Percentiles rank a stretch among this genome's conserved stretches.
Conservation (phyloP, 805 yeast species). For the Candida coquimbonensis region DNA sequence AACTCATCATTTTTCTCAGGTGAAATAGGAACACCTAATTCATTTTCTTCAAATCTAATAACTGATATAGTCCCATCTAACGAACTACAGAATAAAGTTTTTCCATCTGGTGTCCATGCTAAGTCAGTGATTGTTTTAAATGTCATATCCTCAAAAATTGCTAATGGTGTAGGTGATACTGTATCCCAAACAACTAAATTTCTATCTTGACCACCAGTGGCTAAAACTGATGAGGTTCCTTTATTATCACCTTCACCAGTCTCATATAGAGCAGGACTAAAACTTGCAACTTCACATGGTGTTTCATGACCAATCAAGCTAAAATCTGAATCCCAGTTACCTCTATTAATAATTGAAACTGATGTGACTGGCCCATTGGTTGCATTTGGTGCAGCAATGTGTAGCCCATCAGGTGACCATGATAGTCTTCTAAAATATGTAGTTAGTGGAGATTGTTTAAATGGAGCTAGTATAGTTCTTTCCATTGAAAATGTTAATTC, state of each 20-base stretch:
- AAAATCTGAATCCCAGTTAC: slow-evolving; percentile 71
- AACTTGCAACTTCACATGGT: slow-evolving; percentile 75
- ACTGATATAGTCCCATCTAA: slow-evolving; percentile 78
- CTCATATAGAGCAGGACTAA: slow-evolving; percentile 63
- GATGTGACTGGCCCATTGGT: slow-evolving; percentile 77
- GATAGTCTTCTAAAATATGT: slow-evolving; percentile 81
- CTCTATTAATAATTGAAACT: slow-evolving; percentile 67
- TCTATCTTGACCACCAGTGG: slow-evolving; percentile 94
- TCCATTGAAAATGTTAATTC: slow-evolving; percentile 85
- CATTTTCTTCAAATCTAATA: slow-evolving; percentile 53
- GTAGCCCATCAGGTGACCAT: slow-evolving; percentile 92
- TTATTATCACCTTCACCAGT: slow-evolving; percentile 12
- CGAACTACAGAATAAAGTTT: slow-evolving; percentile 64
- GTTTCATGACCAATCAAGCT: slow-evolving; percentile 78
- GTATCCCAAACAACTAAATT: slow-evolving; percentile 88
- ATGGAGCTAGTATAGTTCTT: slow-evolving; percentile 76
- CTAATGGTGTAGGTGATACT: slow-evolving; percentile 62
- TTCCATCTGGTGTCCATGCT: slow-evolving; percentile 83
- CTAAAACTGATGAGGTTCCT: slow-evolving; percentile 63
- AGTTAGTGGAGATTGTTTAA: slow-evolving; percentile 81
- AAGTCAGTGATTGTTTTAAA: slow-evolving; percentile 80
- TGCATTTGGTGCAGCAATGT: slow-evolving; percentile 80
- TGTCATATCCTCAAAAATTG: slow-evolving; percentile 71
- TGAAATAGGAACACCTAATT: slow-evolving; percentile 58
- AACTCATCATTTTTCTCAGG: slow-evolving; percentile 60